Conservation (phyloP, 805 yeast species). For the Metahyphopichia silvanorum region DNA sequence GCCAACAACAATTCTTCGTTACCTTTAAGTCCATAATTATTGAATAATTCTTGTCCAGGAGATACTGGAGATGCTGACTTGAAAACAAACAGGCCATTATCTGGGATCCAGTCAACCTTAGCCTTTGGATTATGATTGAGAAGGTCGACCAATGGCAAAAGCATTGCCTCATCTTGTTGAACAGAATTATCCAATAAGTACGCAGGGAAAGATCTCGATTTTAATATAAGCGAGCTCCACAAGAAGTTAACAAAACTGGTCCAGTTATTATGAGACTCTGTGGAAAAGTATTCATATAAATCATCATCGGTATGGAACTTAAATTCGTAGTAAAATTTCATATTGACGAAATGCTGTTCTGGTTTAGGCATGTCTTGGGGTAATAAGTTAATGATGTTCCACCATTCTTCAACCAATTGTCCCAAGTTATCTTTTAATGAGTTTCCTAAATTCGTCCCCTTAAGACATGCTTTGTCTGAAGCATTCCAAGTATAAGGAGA, state of each 20-base stretch:
- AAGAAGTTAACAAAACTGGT: constrained; percentile 62
- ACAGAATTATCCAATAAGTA: constrained; percentile 41
- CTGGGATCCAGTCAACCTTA: constrained; percentile 59
- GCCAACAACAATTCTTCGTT: constrained; percentile 79
- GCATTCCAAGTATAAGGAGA: constrained; percentile 68
- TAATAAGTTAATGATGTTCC: constrained; percentile 28
- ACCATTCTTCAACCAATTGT: constrained; percentile 61
- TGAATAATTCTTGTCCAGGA: constrained; percentile 54
- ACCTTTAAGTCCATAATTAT: constrained; percentile 85
- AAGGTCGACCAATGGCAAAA: constrained; percentile 75
- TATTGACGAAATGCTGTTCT: constrained; percentile 30
- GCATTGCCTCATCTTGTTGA: constrained; percentile 53
- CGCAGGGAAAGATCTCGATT: constrained; percentile 80
- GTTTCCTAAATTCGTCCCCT: constrained; percentile 69
- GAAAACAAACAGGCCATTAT: constrained; percentile 37
- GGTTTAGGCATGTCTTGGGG: constrained; percentile 31
- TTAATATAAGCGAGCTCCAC: constrained; percentile 72
- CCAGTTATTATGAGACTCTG: constrained; percentile 43
- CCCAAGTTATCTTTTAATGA: constrained; percentile 47
- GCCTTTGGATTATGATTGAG: constrained; percentile 67
- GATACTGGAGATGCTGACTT: constrained; percentile 27
- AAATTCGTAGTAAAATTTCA: constrained; percentile 43
- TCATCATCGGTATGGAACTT: constrained; percentile 38
- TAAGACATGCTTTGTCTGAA: constrained; percentile 47
- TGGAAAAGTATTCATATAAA: constrained; percentile 22